Percentiles rank a stretch among this genome's conserved stretches.
These are phyloP conservation scores for Lyophyllum shimeji DNA, from an alignment of 768 basidiomycete genomes.

Conservation along the genomic window DNA sequence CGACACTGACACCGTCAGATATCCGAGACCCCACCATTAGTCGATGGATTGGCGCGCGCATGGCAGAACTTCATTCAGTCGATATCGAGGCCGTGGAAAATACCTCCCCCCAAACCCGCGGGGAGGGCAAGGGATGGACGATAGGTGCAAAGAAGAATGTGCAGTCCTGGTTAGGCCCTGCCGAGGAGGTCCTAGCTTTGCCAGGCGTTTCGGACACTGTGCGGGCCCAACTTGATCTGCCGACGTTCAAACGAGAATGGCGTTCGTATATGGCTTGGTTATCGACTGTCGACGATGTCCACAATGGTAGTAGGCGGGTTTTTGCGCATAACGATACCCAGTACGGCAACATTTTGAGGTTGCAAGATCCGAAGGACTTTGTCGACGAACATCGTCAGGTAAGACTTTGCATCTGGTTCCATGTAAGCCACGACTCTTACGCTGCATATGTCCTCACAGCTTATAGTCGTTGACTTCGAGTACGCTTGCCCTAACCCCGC, in stretches of 20 bases:
- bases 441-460: slow-evolving; percentile 38
- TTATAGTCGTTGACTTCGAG: slow-evolving; percentile 97
- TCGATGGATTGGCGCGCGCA: slow-evolving; percentile 87
- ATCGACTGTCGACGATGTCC: slow-evolving; percentile 52
- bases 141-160: slow-evolving; percentile 68
- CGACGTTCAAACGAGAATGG: slow-evolving; percentile 64
- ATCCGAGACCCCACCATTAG: slow-evolving; percentile 76
- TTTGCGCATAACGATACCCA: slow-evolving; percentile 96
- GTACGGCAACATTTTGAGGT: slow-evolving; percentile 86
- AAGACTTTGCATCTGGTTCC: slow-evolving; percentile 14
- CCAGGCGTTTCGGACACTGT: slow-evolving; percentile 46
- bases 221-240: slow-evolving; percentile 60
- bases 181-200: slow-evolving; percentile 72
- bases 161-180: slow-evolving; percentile 66
- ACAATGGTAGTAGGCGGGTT: slow-evolving; percentile 64
- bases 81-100: slow-evolving; percentile 71
- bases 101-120: slow-evolving; percentile 31
- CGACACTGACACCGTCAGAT: slow-evolving; percentile 74
- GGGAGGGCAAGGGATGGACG: slow-evolving; percentile 51
- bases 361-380: slow-evolving; percentile 56
- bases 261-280: slow-evolving; percentile 71
- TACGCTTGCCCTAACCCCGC: slow-evolving; percentile 92
- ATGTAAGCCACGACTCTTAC: slow-evolving; percentile 1
- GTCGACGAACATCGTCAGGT: slow-evolving; percentile 78
- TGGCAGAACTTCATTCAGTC: slow-evolving; percentile 95